Percentiles rank a stretch among this genome's conserved stretches.
Evolutionary conservation across 768 basidiomycete genomes (phyloP).

Genomic region (Tephrocybe rancida): DNA sequence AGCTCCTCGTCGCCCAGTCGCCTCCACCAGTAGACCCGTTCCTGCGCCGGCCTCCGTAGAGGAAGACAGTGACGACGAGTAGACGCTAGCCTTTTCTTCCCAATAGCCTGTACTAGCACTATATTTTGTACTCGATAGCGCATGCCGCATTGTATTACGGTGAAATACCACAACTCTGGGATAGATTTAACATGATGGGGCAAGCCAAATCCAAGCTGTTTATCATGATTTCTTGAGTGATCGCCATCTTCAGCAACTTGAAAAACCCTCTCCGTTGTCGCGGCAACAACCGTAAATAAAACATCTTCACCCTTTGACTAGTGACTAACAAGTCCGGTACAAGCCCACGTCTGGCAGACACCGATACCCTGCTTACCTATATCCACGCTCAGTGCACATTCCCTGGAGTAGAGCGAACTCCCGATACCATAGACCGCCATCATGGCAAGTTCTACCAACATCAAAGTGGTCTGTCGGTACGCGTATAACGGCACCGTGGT

Average conservation of each 20-base stretch:
- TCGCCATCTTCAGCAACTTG: background rate
- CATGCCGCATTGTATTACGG: constrained; percentile 16
- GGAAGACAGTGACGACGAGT: constrained; percentile 57
- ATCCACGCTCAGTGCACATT: constrained; percentile 7
- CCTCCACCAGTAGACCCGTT: constrained; percentile 60
- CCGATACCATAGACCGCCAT: constrained; percentile 25
- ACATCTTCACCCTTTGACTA: constrained; percentile 20
- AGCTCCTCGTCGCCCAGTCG: constrained; percentile 51
- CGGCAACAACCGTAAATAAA: constrained; percentile 27
- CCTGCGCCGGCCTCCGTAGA: constrained; percentile 44
- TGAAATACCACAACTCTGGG: constrained; percentile 7
- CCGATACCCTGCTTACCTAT: constrained; percentile 14
- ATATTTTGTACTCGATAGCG: constrained; percentile 16
- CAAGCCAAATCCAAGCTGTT: no score
- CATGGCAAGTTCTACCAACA: constrained; percentile 83
- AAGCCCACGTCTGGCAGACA: constrained; percentile 16
- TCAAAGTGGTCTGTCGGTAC: constrained; percentile 99
- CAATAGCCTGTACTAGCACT: constrained; percentile 13
- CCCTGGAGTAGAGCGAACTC: constrained; percentile 19
- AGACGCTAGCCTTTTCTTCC: constrained; percentile 17
- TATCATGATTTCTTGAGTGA: no score
- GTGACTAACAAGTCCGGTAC: no score
- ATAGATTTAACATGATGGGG: background rate
- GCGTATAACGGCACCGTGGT: constrained; percentile 29
- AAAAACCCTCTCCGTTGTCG: constrained; percentile 14